Percentiles rank a stretch among this genome's conserved stretches.
These are phyloP conservation scores for Hypoxylon sp. DNA, from an alignment of 2,329 filamentous ascomycete genomes.

Conservation along the genomic window DNA sequence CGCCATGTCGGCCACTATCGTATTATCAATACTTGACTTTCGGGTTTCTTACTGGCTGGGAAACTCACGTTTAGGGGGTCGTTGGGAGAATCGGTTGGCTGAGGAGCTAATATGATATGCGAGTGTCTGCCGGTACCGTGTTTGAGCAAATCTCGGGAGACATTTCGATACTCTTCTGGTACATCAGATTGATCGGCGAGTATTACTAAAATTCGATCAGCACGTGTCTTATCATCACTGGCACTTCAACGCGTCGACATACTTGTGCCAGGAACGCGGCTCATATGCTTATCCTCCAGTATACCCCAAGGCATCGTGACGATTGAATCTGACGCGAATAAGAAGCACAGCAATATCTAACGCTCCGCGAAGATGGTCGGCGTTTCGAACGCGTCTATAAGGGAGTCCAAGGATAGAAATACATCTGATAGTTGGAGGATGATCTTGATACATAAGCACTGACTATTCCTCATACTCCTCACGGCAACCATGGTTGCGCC, in stretches of 20 bases:
- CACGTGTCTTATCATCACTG: neutral
- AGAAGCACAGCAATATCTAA: no score
- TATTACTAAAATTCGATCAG: slow-evolving; percentile 48
- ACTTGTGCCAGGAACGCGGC: slow-evolving; percentile 59
- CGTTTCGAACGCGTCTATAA: neutral
- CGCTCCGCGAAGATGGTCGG: no score
- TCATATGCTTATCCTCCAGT: slow-evolving; percentile 54
- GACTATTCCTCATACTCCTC: slow-evolving; percentile 11
- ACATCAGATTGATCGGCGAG: slow-evolving; percentile 57
- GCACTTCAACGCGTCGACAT: slow-evolving; percentile 22
- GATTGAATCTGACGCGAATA: slow-evolving; percentile 2
- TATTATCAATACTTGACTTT: slow-evolving; percentile 7
- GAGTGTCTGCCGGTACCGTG: slow-evolving; percentile 48
- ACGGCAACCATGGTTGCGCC: slow-evolving; percentile 2
- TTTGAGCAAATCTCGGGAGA: slow-evolving; percentile 54
- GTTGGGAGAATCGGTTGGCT: slow-evolving; percentile 58
- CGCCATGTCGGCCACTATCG: slow-evolving; percentile 53
- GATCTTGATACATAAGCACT: slow-evolving; percentile 26
- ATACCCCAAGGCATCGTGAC: slow-evolving; percentile 58
- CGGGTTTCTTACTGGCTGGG: neutral
- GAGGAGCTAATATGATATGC: slow-evolving; percentile 52
- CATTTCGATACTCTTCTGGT: slow-evolving; percentile 54
- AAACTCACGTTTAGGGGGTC: slow-evolving; percentile 56
- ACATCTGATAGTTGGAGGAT: slow-evolving; percentile 16
- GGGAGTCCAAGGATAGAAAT: slow-evolving; percentile 16